Evolutionary conservation across 768 basidiomycete species (phyloP), one percentile per base, ranked within the genome.

Genomic region (Agaricus sinodeliciosus): DNA sequence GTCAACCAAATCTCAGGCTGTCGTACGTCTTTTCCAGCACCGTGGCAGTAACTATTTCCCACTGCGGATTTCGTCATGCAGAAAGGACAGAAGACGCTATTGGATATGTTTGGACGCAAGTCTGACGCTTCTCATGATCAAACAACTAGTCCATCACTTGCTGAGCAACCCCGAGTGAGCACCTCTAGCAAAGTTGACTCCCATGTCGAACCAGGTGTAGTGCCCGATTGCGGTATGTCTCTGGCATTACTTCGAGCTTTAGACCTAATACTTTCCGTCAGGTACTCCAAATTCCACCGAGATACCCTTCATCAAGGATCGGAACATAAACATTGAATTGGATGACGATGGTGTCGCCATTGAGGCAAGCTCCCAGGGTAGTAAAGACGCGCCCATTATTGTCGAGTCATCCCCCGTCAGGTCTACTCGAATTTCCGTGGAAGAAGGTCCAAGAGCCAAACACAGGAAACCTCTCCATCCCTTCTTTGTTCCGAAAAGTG

Each of bases 331-430:
- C n/a, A 28, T 54, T 16, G 51, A 51, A 35, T 46, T 41, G 9
- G 16, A 25, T 22, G 47, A 51, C 41, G 27, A 41, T 34, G 44
- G 43, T 7, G 26, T 49, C 42, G 48, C 25, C 26, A 19, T n/a
- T 37, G 26, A 41, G 22, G 48, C 40, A 9, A 52, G 36, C 25
- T 43, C 46, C 34, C 62, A 59, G 36, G 68, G 63, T n/a, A 72
- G 68, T 48, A 66, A 67, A 48, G 66, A 72, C 28, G 60, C 69
- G 43, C 76, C 77, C 15, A 76, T 79, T 49, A 57, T 77, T 37
- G 68, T 79, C 16, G 72, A 74, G 44, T 69, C 68, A 13, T 73
- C 74, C 37, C 74, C 76, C 13, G 50, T 69, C 9, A 69, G 63
- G 59, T 60, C 55, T 39, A 43, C 55, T 52, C 27, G 53, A 31